These are phyloP conservation scores for Rhinocladiella similis DNA, from an alignment of 2,329 filamentous ascomycete species.

Conservation along the genomic window DNA sequence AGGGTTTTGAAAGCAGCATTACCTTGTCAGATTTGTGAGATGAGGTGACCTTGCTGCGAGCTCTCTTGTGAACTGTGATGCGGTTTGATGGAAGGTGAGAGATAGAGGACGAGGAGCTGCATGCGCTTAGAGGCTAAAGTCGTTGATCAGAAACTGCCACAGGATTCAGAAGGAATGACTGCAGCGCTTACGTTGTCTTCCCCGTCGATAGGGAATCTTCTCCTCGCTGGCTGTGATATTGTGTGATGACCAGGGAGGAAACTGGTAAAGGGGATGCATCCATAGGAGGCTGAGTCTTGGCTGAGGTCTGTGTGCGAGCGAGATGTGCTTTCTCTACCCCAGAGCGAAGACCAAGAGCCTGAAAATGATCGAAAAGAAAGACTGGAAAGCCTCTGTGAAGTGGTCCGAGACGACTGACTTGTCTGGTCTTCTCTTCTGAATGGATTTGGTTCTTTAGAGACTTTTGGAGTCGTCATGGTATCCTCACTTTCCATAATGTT, in stretches of 20 bases:
- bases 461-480: constrained; percentile 13
- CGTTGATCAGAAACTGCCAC: neutral
- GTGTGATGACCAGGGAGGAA: neutral
- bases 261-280: constrained; percentile 11
- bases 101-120: neutral
- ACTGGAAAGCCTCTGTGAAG: neutral
- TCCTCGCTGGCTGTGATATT: neutral
- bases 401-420: constrained; percentile 4
- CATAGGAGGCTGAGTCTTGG: constrained; percentile 8
- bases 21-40: neutral
- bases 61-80: neutral
- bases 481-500: constrained; percentile 8
- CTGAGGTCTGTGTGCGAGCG: constrained; percentile 5
- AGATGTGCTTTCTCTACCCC: constrained; percentile 9
- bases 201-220: neutral
- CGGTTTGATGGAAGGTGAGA: neutral
- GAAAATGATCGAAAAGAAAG: constrained; percentile 17
- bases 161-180: neutral
- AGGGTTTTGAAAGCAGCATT: neutral
- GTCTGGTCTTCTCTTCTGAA: neutral
- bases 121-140: neutral
- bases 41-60: neutral
- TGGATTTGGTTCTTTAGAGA: constrained; percentile 11
- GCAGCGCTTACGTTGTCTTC: constrained; percentile 1
- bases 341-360: constrained; percentile 17